These are phyloP conservation scores for Penicillium sp. DNA, from an alignment of 2,329 filamentous ascomycete species.

Conservation along the genomic window DNA sequence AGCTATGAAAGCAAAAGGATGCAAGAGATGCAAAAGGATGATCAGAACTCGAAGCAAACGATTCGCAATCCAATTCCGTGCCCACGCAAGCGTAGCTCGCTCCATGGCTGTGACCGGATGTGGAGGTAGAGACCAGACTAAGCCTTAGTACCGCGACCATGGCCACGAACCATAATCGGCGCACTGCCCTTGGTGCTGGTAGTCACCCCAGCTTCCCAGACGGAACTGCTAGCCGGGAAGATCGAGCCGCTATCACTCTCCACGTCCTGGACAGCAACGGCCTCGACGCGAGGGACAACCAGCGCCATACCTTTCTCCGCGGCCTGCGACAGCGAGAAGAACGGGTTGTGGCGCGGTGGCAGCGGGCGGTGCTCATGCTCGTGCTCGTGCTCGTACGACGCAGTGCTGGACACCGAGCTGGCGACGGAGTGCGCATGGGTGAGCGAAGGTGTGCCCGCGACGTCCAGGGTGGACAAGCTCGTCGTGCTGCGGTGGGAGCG, in stretches of 20 bases:
- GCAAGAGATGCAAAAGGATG: too few relatives aligned
- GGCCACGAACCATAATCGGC: constrained; percentile 19
- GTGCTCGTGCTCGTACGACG: constrained; percentile 37
- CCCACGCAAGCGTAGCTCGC: neutral
- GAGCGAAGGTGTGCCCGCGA: constrained; percentile 36
- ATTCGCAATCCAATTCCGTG: neutral
- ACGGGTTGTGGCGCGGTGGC: constrained; percentile 47
- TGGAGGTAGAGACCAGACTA: neutral
- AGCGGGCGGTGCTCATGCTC: constrained; percentile 39
- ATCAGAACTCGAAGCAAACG: too few relatives aligned
- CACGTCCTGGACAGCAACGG: constrained; percentile 23
- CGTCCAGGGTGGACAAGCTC: constrained; percentile 40
- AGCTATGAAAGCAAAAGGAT: too few relatives aligned
- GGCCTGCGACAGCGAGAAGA: constrained; percentile 36
- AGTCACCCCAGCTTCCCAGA: constrained; percentile 29
- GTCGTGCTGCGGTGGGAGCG: constrained; percentile 34
- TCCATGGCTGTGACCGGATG: neutral
- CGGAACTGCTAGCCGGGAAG: constrained; percentile 35
- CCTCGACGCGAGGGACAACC: constrained; percentile 45
- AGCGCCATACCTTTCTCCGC: constrained; percentile 44
- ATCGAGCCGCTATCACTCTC: constrained; percentile 31
- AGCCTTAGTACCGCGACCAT: neutral
- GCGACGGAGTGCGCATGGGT: constrained; percentile 43
- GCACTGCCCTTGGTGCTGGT: constrained; percentile 21
- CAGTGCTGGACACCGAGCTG: constrained; percentile 44